Evolutionary conservation across 108 stramenopile species (phyloP).

Genomic region (Epipyxis sp.): DNA sequence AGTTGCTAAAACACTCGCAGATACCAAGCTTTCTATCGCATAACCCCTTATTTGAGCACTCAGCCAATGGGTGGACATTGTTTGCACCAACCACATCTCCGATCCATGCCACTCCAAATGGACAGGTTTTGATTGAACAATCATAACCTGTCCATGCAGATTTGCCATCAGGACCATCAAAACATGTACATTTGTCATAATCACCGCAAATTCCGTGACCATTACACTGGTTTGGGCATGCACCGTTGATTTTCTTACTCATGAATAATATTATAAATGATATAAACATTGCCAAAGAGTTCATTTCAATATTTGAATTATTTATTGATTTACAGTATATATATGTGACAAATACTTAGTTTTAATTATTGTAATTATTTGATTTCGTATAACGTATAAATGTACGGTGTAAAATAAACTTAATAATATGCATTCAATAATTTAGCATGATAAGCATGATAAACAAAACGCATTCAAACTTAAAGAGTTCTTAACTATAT

Average conservation of each 20-base stretch:
- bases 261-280: too few species aligned
- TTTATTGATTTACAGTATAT: too few species aligned
- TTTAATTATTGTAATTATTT: too few species aligned
- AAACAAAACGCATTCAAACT: too few species aligned
- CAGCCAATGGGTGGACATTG: constrained; percentile 9
- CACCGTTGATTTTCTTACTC: constrained; percentile 5
- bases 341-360: too few species aligned
- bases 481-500: too few species aligned
- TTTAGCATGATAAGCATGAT: too few species aligned
- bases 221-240: constrained; percentile 9
- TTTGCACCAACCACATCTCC: constrained; percentile 14
- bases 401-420: too few species aligned
- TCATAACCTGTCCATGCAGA: constrained; percentile 22
- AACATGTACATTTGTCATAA: constrained; percentile 7
- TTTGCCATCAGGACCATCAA: not conserved
- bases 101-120: constrained; percentile 31
- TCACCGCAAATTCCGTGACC: constrained; percentile 29
- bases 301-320: too few species aligned
- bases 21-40: constrained; percentile 9
- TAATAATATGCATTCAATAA: too few species aligned
- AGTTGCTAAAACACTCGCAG: constrained; percentile 23
- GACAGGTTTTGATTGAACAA: constrained; percentile 14
- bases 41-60: constrained; percentile 26
- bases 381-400: too few species aligned
- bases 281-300: too few species aligned